A percentile compares a stretch with the other conserved stretches of the same genome.
phyloP scores from a whole-genome alignment of 495 filamentous ascomycete species.

The Daldinia decipiens region DNA sequence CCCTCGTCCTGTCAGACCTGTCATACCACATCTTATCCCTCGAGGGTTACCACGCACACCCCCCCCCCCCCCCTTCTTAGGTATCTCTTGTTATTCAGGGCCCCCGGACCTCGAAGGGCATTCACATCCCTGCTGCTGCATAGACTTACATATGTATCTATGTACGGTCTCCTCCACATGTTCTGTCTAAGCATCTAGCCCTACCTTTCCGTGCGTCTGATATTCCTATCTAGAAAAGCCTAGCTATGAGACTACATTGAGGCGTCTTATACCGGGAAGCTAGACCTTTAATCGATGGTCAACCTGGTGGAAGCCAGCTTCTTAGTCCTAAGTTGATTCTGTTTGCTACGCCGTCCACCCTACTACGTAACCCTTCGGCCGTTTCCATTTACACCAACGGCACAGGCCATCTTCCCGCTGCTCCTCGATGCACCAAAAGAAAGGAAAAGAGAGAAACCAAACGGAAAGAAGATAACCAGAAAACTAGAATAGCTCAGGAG shows the following conservation, averaged over 20 bases:
- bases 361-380: conserved; percentile 40
- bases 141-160: conserved; percentile 53
- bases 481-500: conserved; percentile 30
- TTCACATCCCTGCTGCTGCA: conserved; percentile 49
- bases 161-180: conserved; percentile 53
- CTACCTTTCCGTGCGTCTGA: conserved; percentile 48
- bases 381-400: conserved; percentile 45
- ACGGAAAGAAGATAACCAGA: conserved; percentile 21
- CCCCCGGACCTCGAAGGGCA: conserved; percentile 47
- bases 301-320: conserved; percentile 36
- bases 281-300: conserved; percentile 39
- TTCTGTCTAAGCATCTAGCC: conserved; percentile 47
- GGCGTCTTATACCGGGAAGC: conserved; percentile 43
- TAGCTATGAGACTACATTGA: conserved; percentile 46
- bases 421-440: conserved; percentile 40
- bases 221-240: conserved; percentile 47
- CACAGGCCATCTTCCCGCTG: conserved; percentile 33
- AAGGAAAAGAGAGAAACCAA: conserved; percentile 28
- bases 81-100: conserved; percentile 43
- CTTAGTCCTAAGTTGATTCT: conserved; percentile 36
- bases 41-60: conserved; percentile 47
- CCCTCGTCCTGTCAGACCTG: conserved; percentile 49
- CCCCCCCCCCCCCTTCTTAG: conserved; percentile 45
- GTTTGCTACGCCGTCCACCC: conserved; percentile 42
- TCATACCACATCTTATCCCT: conserved; percentile 52